Evolutionary conservation across 2,329 filamentous ascomycete genomes (phyloP), one percentile per base, ranked within the genome.

Genomic region (Colletotrichum somersetense): DNA sequence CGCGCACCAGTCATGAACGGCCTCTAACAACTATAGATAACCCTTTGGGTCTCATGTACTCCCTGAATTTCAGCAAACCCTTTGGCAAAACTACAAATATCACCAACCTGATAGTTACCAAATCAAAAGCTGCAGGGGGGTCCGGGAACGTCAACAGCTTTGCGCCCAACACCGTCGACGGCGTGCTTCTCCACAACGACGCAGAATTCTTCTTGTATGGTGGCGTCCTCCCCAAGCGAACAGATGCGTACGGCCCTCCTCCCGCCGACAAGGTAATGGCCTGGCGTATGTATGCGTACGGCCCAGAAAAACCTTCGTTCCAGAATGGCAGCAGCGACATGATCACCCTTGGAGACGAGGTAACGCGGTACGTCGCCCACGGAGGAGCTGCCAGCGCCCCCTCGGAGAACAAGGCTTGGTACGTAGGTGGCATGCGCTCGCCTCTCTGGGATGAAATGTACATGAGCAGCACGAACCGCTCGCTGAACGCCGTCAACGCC

Each of bases 331-430:
- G 67, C 40, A 56, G 44, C 11, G 73, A 76, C 16, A 90, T 87
- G 78, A 46, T 81, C 3, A 75, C 80, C 11, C 82, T 92, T 1
- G 78, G 85, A 2, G 74, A 80, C 4, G 79, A 76, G 8, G 78
- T 92, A 6, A 92, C 88, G 26, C 84, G 88, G 61, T 93, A 92
- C 75, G 76, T 93, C 30, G 88, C 91, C 0, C 89, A 88, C 74
- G 92, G 92, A 23, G 92, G 87, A 2, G 87, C 86, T 0, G 90
- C 86, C 14, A 92, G 84, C 55, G 89, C 88, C 0, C 91, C 91
- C 0, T 93, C 91, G 0, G 92, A 94, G 79, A 91, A 93, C 74
- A 86, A 90, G 75, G 91, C 90, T 0, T 94, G 89, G 83, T 93
- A 93, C 75, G 92, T 94, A 74, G 89, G 89, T 0, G 92, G 92